Evolutionary conservation across 257 asterid species (phyloP).

Genomic region (Solanum chaucha): DNA sequence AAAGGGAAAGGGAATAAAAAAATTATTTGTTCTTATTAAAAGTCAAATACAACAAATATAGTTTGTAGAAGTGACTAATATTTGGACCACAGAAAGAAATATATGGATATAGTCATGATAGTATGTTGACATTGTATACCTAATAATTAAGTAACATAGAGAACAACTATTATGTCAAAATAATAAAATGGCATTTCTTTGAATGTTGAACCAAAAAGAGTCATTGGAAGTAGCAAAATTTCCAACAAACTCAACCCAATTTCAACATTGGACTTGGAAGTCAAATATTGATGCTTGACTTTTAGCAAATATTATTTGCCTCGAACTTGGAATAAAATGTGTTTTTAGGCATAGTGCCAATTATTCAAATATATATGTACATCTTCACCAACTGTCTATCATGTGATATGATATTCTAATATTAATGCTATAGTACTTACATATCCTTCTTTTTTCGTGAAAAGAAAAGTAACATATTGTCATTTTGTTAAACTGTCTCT

Average conservation of each 20-base stretch:
- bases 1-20: not conserved
- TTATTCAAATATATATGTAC: not conserved
- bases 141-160: not conserved
- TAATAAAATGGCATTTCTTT: not conserved
- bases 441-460: not conserved
- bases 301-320: not conserved
- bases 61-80: not conserved
- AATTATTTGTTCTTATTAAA: not conserved
- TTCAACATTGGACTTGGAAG: not conserved
- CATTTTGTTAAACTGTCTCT: not conserved
- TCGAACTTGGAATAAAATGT: not conserved
- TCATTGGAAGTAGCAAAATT: not conserved
- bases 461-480: not conserved
- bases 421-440: not conserved
- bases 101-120: not conserved
- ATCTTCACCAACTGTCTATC: not conserved
- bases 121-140: not conserved
- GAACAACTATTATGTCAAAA: not conserved
- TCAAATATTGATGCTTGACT: not conserved
- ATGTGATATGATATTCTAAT: not conserved
- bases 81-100: not conserved
- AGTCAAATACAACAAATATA: not conserved
- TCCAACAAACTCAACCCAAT: not conserved
- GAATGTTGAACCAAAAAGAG: not conserved
- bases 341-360: not conserved